A percentile compares a stretch with the other conserved stretches of the same genome.
These are phyloP conservation scores for Phoma sp. DNA, from an alignment of 2,329 filamentous ascomycete genomes.

Conservation along the genomic window DNA sequence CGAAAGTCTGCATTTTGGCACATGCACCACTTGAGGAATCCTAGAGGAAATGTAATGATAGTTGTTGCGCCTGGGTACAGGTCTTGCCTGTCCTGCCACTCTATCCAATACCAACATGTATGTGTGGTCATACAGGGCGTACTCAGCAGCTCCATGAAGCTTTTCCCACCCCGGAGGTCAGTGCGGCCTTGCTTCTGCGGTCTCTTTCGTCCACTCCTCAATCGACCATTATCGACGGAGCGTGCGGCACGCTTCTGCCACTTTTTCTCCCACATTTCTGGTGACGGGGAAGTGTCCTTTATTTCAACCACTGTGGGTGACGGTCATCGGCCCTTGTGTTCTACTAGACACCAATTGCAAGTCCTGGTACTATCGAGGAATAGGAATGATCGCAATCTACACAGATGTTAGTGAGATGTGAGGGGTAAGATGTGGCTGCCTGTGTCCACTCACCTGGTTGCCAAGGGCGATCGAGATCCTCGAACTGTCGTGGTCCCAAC, in stretches of 20 bases:
- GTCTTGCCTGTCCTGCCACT: too few relatives aligned
- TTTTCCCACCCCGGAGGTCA: background rate
- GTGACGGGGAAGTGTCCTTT: background rate
- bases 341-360: background rate
- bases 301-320: background rate
- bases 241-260: background rate
- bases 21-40: too few relatives aligned
- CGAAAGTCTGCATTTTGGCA: too few relatives aligned
- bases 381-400: slow-evolving; percentile 46
- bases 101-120: background rate
- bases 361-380: slow-evolving; percentile 30
- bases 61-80: too few relatives aligned
- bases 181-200: background rate
- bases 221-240: background rate
- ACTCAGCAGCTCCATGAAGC: background rate
- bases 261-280: background rate
- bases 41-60: too few relatives aligned
- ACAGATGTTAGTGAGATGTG: slow-evolving; percentile 10
- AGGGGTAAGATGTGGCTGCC: background rate
- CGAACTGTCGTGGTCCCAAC: slow-evolving; percentile 49
- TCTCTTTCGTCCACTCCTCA: background rate
- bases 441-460: slow-evolving; percentile 41
- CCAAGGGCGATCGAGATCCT: slow-evolving; percentile 46
- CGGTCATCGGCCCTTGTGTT: background rate
- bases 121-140: background rate